Evolutionary conservation across 768 basidiomycete species (phyloP), one percentile per base, ranked within the genome.

Genomic region (Leccinum subgranulosum): DNA sequence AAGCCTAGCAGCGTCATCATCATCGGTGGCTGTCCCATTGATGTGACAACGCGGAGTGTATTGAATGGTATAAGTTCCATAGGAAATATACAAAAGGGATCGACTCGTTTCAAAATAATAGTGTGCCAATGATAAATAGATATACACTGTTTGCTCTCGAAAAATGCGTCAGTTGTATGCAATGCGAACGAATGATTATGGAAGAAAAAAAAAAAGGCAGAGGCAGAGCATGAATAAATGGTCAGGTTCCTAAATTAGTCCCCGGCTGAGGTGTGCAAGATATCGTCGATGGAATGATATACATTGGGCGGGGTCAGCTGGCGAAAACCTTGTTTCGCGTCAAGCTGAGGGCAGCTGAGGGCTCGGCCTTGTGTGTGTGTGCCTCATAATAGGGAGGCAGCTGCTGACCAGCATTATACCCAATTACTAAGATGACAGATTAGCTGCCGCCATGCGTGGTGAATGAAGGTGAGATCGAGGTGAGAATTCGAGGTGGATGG

Each of bases 31-130:
- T 34, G 31, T 23, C 19, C 49, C 11, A 3, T 31, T 9, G n/a
- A 28, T 25, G 31, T 23, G 23, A 7, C 25, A 46, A 23, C 33
- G 28, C 14, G 19, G 1, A 11, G 43, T 63, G 25, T 29, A 57
- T 54, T 66, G n/a, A 49, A 53, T 66, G 36, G 61, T 69, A 66
- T 69, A 70, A 28, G 45, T 50, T 58, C 62, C 58, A 52, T 60
- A 56, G 31, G 41, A 61, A 54, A 61, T 60, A 61, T 61, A 62
- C 61, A 66, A 45, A 23, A 34, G 25, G 25, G 34, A 29, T 29
- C 36, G 53, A 25, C 34, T 19, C 23, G 48, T 21, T 41, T 56
- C n/a, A 55, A 50, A 54, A 50, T 60, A 54, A 51, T 21, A n/a
- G 58, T 54, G 58, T 36, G 49, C 36, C 15, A 49, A 52, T 23